Conservation (phyloP, 2,329 filamentous ascomycete species). For the Mycosphaerella sp. region DNA sequence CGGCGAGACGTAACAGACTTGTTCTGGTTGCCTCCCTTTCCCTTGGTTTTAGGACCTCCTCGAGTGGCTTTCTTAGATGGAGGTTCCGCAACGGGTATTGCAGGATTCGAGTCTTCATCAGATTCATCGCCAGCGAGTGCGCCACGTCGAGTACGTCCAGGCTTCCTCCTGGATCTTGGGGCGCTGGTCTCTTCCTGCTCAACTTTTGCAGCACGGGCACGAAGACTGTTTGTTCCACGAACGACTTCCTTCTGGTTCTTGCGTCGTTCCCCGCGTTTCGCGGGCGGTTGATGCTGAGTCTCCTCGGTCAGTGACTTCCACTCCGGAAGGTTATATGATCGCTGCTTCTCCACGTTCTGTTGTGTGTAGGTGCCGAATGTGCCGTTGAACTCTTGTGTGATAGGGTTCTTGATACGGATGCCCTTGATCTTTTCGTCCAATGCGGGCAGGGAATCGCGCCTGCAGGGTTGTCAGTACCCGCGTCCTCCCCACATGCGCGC, state of each 20-base stretch:
- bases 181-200: slow-evolving; percentile 24
- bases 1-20: slow-evolving; percentile 78
- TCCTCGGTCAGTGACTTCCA: slow-evolving; percentile 93
- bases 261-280: slow-evolving; percentile 75
- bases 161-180: slow-evolving; percentile 44
- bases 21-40: slow-evolving; percentile 47
- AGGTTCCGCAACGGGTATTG: slow-evolving; percentile 36
- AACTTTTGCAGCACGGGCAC: slow-evolving; percentile 27
- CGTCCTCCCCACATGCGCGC: slow-evolving; percentile 11
- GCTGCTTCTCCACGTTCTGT: slow-evolving; percentile 91
- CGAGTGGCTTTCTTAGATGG: slow-evolving; percentile 47
- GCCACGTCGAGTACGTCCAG: slow-evolving; percentile 43
- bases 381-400: slow-evolving; percentile 97
- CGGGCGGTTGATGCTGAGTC: slow-evolving; percentile 91
- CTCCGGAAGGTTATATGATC: slow-evolving; percentile 93
- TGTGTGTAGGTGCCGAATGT: slow-evolving; percentile 93
- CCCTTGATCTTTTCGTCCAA: slow-evolving; percentile 84
- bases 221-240: slow-evolving; percentile 33
- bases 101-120: slow-evolving; percentile 26
- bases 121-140: slow-evolving; percentile 31
- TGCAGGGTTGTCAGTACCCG: slow-evolving; percentile 31
- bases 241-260: slow-evolving; percentile 48
- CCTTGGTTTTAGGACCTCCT: slow-evolving; percentile 46
- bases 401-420: slow-evolving; percentile 90
- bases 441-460: slow-evolving; percentile 64